phyloP scores from a whole-genome alignment of 352 stramenopile genomes.

The Phytophthora capsici region DNA sequence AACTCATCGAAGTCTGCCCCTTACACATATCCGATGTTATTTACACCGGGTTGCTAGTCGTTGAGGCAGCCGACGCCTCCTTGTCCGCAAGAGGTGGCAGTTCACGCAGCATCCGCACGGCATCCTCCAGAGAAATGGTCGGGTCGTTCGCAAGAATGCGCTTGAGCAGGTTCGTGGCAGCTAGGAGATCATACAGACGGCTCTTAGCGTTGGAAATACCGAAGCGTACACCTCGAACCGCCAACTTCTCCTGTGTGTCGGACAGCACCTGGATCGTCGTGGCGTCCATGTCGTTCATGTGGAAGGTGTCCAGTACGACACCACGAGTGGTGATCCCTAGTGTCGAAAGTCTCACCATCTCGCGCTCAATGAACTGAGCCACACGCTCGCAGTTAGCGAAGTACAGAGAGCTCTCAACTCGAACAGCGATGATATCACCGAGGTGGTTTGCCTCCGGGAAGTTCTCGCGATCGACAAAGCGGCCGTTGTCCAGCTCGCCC shows the following conservation, averaged over 20 bases:
- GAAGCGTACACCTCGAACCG: slow-evolving; percentile 24
- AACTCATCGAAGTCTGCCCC: neutral
- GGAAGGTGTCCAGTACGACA: slow-evolving; percentile 24
- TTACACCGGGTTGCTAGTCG: slow-evolving; percentile 18
- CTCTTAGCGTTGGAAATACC: slow-evolving; percentile 27
- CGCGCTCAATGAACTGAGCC: slow-evolving; percentile 21
- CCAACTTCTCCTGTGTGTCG: slow-evolving; percentile 27
- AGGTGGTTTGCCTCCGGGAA: slow-evolving; percentile 21
- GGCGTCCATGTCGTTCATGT: slow-evolving; percentile 37
- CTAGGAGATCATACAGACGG: slow-evolving; percentile 18
- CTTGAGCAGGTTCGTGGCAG: slow-evolving; percentile 23
- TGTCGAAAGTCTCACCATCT: slow-evolving; percentile 16
- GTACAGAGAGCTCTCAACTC: slow-evolving; percentile 22
- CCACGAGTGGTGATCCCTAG: slow-evolving; percentile 22
- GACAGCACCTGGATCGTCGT: slow-evolving; percentile 29
- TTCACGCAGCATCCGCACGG: slow-evolving; percentile 17
- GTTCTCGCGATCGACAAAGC: slow-evolving; percentile 16
- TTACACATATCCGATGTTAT: slow-evolving; percentile 4
- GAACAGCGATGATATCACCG: slow-evolving; percentile 20
- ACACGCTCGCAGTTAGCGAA: slow-evolving; percentile 30
- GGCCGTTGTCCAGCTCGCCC: slow-evolving; percentile 20
- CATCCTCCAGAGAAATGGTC: slow-evolving; percentile 24
- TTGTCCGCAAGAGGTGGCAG: slow-evolving; percentile 15
- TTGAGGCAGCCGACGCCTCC: neutral
- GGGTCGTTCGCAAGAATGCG: slow-evolving; percentile 24